Percentiles rank a stretch among this genome's conserved stretches.
These are phyloP conservation scores for Cystoderma amianthinum DNA, from an alignment of 768 basidiomycete species.

Conservation along the genomic window DNA sequence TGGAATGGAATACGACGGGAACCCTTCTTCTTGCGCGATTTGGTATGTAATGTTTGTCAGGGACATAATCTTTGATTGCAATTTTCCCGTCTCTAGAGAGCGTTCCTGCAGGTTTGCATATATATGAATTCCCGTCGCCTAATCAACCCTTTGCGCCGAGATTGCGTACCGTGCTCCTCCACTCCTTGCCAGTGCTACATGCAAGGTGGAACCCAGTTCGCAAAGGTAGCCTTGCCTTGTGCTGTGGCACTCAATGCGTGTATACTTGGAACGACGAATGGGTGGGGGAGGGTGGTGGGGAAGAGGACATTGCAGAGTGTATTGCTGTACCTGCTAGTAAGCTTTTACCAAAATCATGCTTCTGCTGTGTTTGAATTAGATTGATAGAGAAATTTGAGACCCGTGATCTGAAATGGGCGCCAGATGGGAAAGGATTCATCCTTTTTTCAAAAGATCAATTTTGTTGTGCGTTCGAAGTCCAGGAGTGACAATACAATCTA, in stretches of 20 bases:
- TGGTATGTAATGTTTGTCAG: constrained; percentile 37
- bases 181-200: constrained; percentile 53
- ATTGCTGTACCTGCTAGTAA: constrained; percentile 82
- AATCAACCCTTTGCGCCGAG: constrained; percentile 51
- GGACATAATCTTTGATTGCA: constrained; percentile 9
- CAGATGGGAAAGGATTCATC: constrained; percentile 78
- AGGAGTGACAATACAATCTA: no score
- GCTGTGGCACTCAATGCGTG: constrained; percentile 59
- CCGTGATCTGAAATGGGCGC: constrained; percentile 69
- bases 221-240: constrained; percentile 61
- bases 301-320: constrained; percentile 84
- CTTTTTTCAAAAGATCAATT: constrained; percentile 74
- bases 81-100: constrained; percentile 41
- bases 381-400: constrained; percentile 64
- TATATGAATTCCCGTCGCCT: constrained; percentile 67
- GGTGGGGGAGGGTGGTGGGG: constrained; percentile 47
- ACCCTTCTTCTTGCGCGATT: constrained; percentile 67
- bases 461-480: constrained; percentile 82
- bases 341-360: no score
- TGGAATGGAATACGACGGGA: constrained; percentile 81
- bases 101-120: constrained; percentile 54
- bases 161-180: constrained; percentile 61
- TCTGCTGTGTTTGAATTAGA: no score
- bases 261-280: constrained; percentile 85
- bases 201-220: constrained; percentile 84